Evolutionary conservation across 2,329 filamentous ascomycete genomes (phyloP).

Genomic region (Verticillium nubilum): DNA sequence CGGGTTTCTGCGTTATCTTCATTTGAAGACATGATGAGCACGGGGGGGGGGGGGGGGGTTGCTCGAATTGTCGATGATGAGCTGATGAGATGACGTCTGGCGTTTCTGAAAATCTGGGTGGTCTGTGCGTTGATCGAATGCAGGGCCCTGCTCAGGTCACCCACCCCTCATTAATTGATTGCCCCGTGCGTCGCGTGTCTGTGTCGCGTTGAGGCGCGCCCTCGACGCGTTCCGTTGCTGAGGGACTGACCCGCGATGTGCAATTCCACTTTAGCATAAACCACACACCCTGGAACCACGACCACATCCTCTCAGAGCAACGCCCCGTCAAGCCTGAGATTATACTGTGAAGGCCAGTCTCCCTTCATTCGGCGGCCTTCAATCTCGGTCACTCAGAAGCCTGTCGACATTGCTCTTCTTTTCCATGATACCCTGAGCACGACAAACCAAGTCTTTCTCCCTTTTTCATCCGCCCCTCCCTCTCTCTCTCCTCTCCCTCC

Average conservation of each 20-base stretch:
- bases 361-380: neutral
- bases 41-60: too few species aligned
- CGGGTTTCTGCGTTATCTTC: neutral
- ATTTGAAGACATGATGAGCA: neutral
- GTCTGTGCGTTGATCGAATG: constrained; percentile 6
- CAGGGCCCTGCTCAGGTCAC: neutral
- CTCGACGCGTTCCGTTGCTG: constrained; percentile 6
- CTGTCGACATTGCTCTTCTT: neutral
- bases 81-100: constrained; percentile 13
- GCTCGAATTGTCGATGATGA: neutral
- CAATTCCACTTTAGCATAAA: constrained; percentile 1
- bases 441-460: constrained; percentile 1
- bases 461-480: constrained; percentile 1
- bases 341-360: neutral
- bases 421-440: constrained; percentile 8
- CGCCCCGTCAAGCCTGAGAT: neutral
- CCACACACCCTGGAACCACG: neutral
- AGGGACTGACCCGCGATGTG: constrained; percentile 1
- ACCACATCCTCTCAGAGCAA: neutral
- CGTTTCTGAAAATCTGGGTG: constrained; percentile 6
- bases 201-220: constrained; percentile 13
- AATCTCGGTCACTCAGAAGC: neutral
- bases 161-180: constrained; percentile 11
- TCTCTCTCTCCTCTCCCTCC: constrained; percentile 1
- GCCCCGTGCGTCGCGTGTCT: constrained; percentile 4